These are phyloP conservation scores for Eucalyptus regnans DNA, from an alignment of 345 rosid species.

Conservation along the genomic window DNA sequence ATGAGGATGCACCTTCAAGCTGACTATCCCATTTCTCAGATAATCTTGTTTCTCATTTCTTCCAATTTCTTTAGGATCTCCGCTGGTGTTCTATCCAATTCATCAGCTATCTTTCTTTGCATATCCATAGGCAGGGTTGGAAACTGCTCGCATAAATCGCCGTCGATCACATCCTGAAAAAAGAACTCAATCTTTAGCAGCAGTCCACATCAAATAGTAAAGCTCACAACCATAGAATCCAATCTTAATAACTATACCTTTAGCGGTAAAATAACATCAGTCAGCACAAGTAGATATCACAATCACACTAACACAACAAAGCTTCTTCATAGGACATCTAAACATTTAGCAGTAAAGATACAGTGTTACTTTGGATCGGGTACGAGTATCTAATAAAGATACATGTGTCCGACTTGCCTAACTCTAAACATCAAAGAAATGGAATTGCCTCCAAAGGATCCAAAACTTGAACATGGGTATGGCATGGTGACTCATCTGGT, in stretches of 20 bases:
- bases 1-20: not conserved
- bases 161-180: slow-evolving; percentile 92
- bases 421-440: not conserved
- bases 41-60: slow-evolving; percentile 76
- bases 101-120: slow-evolving; percentile 92
- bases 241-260: not conserved
- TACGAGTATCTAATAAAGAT: not conserved
- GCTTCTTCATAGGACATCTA: not conserved
- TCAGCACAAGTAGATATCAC: not conserved
- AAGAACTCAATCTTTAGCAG: not conserved
- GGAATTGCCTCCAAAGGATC: not conserved
- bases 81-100: slow-evolving; percentile 88
- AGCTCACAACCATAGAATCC: not conserved
- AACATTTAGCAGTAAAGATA: not conserved
- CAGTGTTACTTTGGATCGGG: not conserved
- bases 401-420: not conserved
- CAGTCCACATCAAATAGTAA: not conserved
- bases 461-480: not conserved
- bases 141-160: slow-evolving; percentile 96
- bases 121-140: slow-evolving; percentile 78
- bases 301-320: not conserved
- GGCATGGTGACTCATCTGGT: not conserved
- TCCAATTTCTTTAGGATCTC: slow-evolving; percentile 98
- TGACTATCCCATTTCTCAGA: slow-evolving; percentile 9
- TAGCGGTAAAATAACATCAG: not conserved